Percentiles rank a stretch among this genome's conserved stretches.
Conservation (phyloP, 345 rosid genomes). For the Salix brachista region DNA sequence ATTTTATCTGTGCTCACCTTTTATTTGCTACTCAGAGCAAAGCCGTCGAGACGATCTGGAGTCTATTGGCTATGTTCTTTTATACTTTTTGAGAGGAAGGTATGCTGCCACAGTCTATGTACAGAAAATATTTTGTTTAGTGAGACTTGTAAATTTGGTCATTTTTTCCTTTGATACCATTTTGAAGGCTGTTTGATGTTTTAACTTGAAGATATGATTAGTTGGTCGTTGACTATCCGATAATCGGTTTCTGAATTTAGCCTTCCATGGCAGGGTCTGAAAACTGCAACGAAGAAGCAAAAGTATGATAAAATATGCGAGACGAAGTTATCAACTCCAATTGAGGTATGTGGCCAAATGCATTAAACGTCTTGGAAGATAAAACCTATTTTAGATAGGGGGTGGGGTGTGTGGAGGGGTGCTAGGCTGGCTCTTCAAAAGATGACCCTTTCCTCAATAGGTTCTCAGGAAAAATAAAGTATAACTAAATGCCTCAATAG, state of each 20-base stretch:
- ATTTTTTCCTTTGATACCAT: not conserved
- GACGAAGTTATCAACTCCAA: conserved; percentile 87
- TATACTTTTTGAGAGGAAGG: conserved; percentile 85
- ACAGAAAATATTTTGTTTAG: not conserved
- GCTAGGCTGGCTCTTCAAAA: not conserved
- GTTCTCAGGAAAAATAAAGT: not conserved
- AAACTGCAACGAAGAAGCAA: conserved; percentile 85
- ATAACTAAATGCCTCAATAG: not conserved
- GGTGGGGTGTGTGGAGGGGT: not conserved
- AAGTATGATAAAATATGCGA: conserved; percentile 85
- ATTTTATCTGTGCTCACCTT: not conserved
- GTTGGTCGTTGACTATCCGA: not conserved
- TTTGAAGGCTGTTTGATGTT: not conserved
- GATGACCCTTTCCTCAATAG: not conserved
- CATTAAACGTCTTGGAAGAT: not conserved
- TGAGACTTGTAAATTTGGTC: no score
- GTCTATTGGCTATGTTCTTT: conserved; percentile 50
- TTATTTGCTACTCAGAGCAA: conserved; percentile 34
- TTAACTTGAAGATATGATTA: not conserved
- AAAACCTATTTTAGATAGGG: not conserved
- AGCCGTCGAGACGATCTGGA: conserved; percentile 57
- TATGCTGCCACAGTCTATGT: conserved; percentile 12
- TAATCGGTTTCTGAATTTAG: conserved; percentile 25
- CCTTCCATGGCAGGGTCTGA: conserved; percentile 96
- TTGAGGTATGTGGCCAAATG: conserved; percentile 52